Evolutionary conservation across 495 filamentous ascomycete species (phyloP).

Genomic region (Astrocystis sublimbata): DNA sequence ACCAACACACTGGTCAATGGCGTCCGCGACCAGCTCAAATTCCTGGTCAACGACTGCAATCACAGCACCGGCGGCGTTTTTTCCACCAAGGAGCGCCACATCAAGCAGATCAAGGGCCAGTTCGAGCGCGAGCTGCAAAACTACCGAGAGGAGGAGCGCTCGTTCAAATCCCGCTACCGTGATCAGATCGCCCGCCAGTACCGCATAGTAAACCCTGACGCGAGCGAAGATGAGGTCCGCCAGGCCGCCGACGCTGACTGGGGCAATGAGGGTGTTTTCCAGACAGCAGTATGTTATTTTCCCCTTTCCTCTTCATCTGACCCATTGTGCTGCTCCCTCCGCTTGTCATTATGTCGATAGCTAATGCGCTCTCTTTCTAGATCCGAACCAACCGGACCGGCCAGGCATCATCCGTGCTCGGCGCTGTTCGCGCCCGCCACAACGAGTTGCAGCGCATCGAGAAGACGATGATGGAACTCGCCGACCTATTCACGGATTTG

Average conservation of each 20-base stretch:
- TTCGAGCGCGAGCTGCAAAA: conserved; percentile 64
- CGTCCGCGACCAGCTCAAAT: conserved; percentile 69
- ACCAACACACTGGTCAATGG: conserved; percentile 65
- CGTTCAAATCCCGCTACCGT: conserved; percentile 64
- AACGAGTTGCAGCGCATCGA: conserved; percentile 75
- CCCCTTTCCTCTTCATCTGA: not conserved
- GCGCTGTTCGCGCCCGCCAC: conserved; percentile 73
- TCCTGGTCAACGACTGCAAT: conserved; percentile 62
- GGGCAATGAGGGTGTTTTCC: conserved; percentile 75
- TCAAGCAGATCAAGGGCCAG: conserved; percentile 61
- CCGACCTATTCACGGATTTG: conserved; percentile 66
- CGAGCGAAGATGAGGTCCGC: conserved; percentile 62
- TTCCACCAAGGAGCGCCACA: conserved; percentile 61
- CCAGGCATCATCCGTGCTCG: conserved; percentile 65
- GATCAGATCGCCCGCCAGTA: conserved; percentile 75
- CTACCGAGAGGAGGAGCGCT: conserved; percentile 64
- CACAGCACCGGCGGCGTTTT: conserved; percentile 55
- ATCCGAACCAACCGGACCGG: conserved; percentile 69
- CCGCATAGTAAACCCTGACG: conserved; percentile 73
- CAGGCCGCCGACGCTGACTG: conserved; percentile 67
- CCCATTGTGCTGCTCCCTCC: not conserved
- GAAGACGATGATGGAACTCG: conserved; percentile 63
- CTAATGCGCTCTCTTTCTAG: conserved; percentile 37
- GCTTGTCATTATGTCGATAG: not conserved
- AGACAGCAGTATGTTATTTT: conserved; percentile 61